Conservation (phyloP, 495 filamentous ascomycete genomes). For the Neurospora hispaniola region DNA sequence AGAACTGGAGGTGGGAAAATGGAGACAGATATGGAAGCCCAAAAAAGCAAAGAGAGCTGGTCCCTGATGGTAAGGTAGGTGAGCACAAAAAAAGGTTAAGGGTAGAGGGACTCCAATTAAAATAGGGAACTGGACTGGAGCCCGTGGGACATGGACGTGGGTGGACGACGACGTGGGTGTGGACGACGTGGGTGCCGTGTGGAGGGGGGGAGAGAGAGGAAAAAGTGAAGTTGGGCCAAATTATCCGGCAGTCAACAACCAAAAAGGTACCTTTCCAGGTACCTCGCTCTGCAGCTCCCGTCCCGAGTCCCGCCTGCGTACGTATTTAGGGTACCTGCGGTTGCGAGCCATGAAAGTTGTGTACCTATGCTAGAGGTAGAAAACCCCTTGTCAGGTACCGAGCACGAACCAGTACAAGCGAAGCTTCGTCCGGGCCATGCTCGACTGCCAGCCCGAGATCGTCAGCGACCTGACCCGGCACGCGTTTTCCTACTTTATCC, state of each 20-base stretch:
- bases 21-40: background rate
- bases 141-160: background rate
- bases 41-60: background rate
- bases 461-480: too few relatives aligned
- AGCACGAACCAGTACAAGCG: too few relatives aligned
- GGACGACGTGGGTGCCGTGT: background rate
- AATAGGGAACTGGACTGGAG: background rate
- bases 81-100: background rate
- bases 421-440: too few relatives aligned
- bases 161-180: background rate
- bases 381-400: too few relatives aligned
- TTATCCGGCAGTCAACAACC: background rate
- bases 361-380: too few relatives aligned
- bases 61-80: background rate
- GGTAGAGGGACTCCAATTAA: background rate
- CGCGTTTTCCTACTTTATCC: too few relatives aligned
- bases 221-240: background rate
- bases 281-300: background rate
- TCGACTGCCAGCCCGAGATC: too few relatives aligned
- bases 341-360: too few relatives aligned
- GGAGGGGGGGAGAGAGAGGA: background rate
- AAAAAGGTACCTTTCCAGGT: too few relatives aligned
- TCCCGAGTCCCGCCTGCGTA: too few relatives aligned
- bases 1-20: background rate
- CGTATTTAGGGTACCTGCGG: too few relatives aligned